These are phyloP conservation scores for Tetradesmus obliquus DNA, from an alignment of 139 green algal genomes.

Conservation along the genomic window DNA sequence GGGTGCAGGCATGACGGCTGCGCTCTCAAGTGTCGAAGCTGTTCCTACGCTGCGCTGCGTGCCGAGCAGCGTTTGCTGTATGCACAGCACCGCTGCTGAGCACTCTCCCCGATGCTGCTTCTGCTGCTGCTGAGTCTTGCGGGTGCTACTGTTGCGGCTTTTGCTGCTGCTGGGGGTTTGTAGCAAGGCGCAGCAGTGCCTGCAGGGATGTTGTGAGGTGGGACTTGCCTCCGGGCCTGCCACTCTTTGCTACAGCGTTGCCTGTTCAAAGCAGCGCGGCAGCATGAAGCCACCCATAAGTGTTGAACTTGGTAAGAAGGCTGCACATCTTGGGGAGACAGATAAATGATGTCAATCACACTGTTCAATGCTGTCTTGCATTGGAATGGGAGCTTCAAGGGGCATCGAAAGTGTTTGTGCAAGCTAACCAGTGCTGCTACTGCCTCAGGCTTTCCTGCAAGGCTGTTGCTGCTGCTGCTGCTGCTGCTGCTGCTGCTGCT, in stretches of 20 bases:
- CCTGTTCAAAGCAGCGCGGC: neutral
- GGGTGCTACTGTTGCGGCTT: neutral
- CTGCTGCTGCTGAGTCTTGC: neutral
- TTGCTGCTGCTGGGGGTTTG: neutral
- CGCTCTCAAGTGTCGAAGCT: neutral
- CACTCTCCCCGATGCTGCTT: neutral
- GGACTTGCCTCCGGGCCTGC: neutral
- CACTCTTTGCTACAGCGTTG: constrained; percentile 32
- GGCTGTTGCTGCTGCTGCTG: neutral
- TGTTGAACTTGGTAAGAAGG: neutral
- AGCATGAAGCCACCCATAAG: neutral
- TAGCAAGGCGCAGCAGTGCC: neutral
- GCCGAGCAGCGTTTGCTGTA: neutral
- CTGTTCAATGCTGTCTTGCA: no score
- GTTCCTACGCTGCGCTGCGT: neutral
- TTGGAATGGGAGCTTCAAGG: no score
- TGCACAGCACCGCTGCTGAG: neutral
- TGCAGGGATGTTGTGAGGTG: constrained; percentile 7
- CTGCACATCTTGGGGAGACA: no score
- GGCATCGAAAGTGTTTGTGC: no score
- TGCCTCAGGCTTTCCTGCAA: neutral
- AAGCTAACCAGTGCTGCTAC: no score
- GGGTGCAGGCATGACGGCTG: neutral
- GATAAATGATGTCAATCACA: no score
- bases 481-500: neutral